A percentile compares a stretch with the other conserved stretches of the same genome.
Conservation (phyloP, 2,329 filamentous ascomycete genomes). For the Colletotrichum theobromicola region DNA sequence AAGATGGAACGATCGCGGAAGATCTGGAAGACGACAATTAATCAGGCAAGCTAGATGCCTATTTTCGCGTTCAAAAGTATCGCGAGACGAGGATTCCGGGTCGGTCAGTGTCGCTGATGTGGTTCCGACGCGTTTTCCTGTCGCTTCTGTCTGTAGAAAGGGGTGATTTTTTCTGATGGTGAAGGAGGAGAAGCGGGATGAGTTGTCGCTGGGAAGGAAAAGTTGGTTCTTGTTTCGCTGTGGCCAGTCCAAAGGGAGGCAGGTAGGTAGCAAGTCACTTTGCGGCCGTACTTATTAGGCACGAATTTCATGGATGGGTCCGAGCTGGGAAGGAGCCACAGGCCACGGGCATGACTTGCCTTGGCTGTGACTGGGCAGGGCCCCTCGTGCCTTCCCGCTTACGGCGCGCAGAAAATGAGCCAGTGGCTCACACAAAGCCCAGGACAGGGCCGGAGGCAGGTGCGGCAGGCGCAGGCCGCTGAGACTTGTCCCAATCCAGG, state of each 20-base stretch:
- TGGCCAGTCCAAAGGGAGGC: constrained; percentile 11
- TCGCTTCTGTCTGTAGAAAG: constrained; percentile 11
- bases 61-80: not conserved
- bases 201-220: constrained; percentile 25
- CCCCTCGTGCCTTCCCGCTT: constrained; percentile 7
- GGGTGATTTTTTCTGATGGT: constrained; percentile 13
- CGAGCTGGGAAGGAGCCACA: not conserved
- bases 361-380: constrained; percentile 9
- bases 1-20: constrained; percentile 12
- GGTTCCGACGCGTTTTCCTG: constrained; percentile 16
- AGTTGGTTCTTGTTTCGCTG: constrained; percentile 26
- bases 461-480: not conserved
- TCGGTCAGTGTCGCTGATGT: not conserved
- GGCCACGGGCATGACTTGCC: not conserved
- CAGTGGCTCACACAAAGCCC: not conserved
- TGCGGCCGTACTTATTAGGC: constrained; percentile 14
- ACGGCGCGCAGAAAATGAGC: not conserved
- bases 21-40: constrained; percentile 2
- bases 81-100: not conserved
- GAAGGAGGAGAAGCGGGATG: constrained; percentile 16
- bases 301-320: constrained; percentile 4
- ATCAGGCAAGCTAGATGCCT: constrained; percentile 16
- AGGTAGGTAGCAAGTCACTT: constrained; percentile 10
- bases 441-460: not conserved
- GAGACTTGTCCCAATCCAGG: not conserved